Evolutionary conservation across 139 green algal genomes (phyloP).

Genomic region (Mychonastes homosphaera): DNA sequence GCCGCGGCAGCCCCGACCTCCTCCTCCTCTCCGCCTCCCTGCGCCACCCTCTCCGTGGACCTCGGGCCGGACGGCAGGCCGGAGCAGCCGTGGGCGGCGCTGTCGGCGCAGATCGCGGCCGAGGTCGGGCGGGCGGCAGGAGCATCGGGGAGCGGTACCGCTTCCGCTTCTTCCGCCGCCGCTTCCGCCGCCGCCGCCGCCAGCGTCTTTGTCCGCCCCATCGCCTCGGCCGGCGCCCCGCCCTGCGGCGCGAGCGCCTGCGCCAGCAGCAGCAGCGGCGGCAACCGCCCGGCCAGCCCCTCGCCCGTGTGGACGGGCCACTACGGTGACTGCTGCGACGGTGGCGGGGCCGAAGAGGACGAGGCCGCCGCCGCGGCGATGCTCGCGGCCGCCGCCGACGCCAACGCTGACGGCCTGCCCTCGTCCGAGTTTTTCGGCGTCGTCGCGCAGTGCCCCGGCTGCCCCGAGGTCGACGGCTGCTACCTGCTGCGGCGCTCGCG

Average conservation of each 20-base stretch:
- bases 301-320: conserved; percentile 6
- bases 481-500: conserved; percentile 12
- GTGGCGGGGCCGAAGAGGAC: background rate
- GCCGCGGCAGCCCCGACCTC: too few species aligned
- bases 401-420: background rate
- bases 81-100: too few species aligned
- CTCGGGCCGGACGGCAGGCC: too few species aligned
- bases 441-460: conserved; percentile 7
- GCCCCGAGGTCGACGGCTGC: conserved; percentile 8
- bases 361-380: background rate
- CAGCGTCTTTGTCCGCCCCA: conserved; percentile 1
- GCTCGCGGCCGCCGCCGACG: background rate
- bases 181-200: background rate
- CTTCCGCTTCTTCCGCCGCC: conserved; percentile 7
- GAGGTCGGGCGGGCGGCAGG: too few species aligned
- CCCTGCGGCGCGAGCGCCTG: background rate
- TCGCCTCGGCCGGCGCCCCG: background rate
- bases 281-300: background rate
- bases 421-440: conserved; percentile 1
- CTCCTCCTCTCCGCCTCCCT: too few species aligned
- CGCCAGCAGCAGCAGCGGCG: conserved; percentile 1
- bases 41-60: too few species aligned
- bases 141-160: conserved; percentile 1
- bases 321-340: conserved; percentile 9
- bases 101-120: too few species aligned